Evolutionary conservation across 768 basidiomycete species (phyloP), one percentile per base, ranked within the genome.

Genomic region (Auricularia cornea): DNA sequence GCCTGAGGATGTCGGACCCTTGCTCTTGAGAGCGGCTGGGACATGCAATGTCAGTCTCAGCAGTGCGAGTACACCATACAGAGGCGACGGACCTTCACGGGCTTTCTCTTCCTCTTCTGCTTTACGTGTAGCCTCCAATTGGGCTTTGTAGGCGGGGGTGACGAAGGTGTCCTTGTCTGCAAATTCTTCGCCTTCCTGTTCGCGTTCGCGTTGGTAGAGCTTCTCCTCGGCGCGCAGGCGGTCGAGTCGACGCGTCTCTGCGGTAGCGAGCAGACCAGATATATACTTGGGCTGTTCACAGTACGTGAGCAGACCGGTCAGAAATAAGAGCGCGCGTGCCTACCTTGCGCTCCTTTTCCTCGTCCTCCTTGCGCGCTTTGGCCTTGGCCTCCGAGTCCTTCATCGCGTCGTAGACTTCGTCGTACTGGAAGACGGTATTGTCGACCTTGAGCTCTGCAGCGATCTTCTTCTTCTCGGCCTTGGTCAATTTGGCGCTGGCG

Each of bases 231-330:
- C 97, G 61, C 94, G 82, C 12, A 98, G 76, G 69, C 92, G 83
- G 73, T 99, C 97, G 59, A 96, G 73, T 69, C 87, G 85, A 29
- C 97, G 83, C 30, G 93, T 93, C n/a, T 87, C 85, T 31, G 97
- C 94, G 8, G 92, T 84, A 18, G 78, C 76, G 2, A 98, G 78
- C 35, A 98, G 82, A 29, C 82, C 84, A 41, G 82, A 81, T 60
- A 98, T 97, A 71, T 98, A 98, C 78, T 97, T 98, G 1, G 96
- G 96, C 92, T 95, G 67, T 41, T n/a, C n/a, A n/a, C n/a, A n/a
- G n/a, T n/a, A n/a, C n/a, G n/a, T n/a, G n/a, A n/a, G n/a, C n/a
- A n/a, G n/a, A n/a, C n/a, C n/a, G n/a, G n/a, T 54, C 60, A 66
- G 66, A 64, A 41, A 65, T 66, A 60, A 70, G 62, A 68, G 16